Conservation (phyloP, 2,329 filamentous ascomycete species). For the Akanthomyces muscarius region DNA sequence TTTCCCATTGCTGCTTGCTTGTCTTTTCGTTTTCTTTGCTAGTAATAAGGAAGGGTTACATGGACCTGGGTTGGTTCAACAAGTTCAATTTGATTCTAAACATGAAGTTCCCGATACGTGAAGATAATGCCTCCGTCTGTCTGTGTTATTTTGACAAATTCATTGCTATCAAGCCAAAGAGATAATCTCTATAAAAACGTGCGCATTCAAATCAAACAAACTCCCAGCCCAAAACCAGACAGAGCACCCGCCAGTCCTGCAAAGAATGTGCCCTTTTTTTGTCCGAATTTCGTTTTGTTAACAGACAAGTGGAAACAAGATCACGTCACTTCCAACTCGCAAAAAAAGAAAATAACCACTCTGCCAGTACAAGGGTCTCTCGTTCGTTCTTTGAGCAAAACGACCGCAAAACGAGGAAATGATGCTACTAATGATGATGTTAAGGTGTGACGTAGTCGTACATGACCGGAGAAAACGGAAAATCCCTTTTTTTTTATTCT, state of each 20-base stretch:
- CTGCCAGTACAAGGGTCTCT: not conserved
- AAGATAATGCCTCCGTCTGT: no score
- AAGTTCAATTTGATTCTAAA: no score
- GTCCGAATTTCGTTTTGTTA: not conserved
- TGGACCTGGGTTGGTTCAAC: not conserved
- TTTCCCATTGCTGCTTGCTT: slow-evolving; percentile 1
- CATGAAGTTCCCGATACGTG: no score
- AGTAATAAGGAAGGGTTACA: not conserved
- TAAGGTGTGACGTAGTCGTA: not conserved
- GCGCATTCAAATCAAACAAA: not conserved
- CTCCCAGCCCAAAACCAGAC: not conserved
- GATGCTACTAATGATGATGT: slow-evolving; percentile 2
- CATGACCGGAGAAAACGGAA: not conserved
- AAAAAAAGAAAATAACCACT: not conserved
- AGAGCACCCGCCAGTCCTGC: not conserved
- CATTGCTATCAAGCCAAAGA: not conserved
- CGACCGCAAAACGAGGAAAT: not conserved
- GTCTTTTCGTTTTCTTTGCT: not conserved
- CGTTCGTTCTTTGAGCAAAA: not conserved
- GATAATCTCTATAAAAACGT: not conserved
- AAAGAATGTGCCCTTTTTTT: no score
- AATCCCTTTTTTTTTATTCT: not conserved
- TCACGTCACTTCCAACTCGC: no score
- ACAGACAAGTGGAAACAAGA: no score
- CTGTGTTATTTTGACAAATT: not conserved